A percentile compares a stretch with the other conserved stretches of the same genome.
Conservation (phyloP, 1,284 basidiomycete genomes). For the Rhodotorula sp. region DNA sequence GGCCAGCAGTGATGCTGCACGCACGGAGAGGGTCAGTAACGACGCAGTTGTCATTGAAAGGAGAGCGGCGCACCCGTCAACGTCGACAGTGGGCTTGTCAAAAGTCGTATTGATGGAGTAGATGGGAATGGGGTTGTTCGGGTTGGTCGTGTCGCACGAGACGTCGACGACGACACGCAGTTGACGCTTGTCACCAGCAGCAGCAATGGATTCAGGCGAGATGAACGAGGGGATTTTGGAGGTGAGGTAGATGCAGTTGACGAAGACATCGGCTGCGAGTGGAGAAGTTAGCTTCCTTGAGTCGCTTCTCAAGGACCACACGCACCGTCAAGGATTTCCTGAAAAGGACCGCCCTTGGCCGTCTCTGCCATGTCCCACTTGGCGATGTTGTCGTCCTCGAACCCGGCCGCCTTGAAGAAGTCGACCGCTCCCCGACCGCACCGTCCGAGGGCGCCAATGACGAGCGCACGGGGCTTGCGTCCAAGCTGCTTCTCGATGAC, state of each 20-base stretch:
- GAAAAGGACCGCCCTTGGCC: slow-evolving; percentile 93
- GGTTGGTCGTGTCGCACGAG: slow-evolving; percentile 98
- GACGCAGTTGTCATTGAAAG: background rate
- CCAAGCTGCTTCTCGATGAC: slow-evolving; percentile 60
- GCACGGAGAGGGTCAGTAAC: background rate
- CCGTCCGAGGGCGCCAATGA: slow-evolving; percentile 92
- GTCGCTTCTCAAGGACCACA: too few species aligned
- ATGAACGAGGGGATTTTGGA: slow-evolving; percentile 86
- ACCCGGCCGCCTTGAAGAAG: slow-evolving; percentile 87
- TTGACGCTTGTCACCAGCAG: slow-evolving; percentile 66
- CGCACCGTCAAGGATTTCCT: slow-evolving; percentile 79
- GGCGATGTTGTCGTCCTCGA: slow-evolving; percentile 86
- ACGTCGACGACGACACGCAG: slow-evolving; percentile 92
- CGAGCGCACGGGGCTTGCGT: slow-evolving; percentile 79
- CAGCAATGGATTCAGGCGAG: slow-evolving; percentile 67
- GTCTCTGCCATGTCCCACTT: slow-evolving; percentile 99
- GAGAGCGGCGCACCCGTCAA: slow-evolving; percentile 51
- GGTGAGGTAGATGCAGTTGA: slow-evolving; percentile 99
- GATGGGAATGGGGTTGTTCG: slow-evolving; percentile 96
- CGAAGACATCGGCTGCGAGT: slow-evolving; percentile 80
- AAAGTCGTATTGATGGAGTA: slow-evolving; percentile 97
- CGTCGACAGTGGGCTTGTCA: slow-evolving; percentile 84
- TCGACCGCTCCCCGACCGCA: slow-evolving; percentile 97
- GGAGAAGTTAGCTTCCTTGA: slow-evolving; percentile 1
- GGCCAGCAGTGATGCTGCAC: slow-evolving; percentile 57